Percentiles rank a stretch among this genome's conserved stretches.
Conservation (phyloP, 1,139 yeast species). For the Yamadazyma jaroonii region DNA sequence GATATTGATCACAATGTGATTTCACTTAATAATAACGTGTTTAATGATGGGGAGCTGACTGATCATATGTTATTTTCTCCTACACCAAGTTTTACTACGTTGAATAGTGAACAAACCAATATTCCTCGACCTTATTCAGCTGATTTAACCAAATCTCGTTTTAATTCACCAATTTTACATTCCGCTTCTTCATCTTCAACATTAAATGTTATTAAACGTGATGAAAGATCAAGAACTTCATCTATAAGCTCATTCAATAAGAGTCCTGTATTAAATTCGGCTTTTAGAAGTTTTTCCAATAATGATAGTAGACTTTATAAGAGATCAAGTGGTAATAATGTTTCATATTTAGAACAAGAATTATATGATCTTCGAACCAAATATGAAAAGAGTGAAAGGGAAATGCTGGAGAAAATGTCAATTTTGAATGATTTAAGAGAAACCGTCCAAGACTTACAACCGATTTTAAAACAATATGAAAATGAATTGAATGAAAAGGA, state of each 20-base stretch:
- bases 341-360: constrained; percentile 15
- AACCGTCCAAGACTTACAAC: constrained; percentile 47
- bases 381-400: constrained; percentile 23
- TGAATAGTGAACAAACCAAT: not conserved
- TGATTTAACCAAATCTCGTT: constrained; percentile 7
- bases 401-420: constrained; percentile 33
- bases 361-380: constrained; percentile 14
- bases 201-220: not conserved
- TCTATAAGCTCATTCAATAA: constrained; percentile 11
- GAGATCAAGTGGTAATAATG: not conserved
- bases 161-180: not conserved
- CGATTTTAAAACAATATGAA: constrained; percentile 46
- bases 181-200: not conserved
- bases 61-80: not conserved
- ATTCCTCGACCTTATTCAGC: constrained; percentile 11
- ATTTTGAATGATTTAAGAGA: constrained; percentile 40
- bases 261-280: constrained; percentile 10
- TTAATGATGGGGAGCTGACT: no score
- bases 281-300: constrained; percentile 8
- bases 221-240: constrained; percentile 13
- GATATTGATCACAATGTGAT: not conserved
- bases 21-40: no score
- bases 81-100: not conserved
- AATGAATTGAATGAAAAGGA: constrained; percentile 37
- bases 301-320: constrained; percentile 4